A percentile compares a stretch with the other conserved stretches of the same genome.
Evolutionary conservation across 108 stramenopile species (phyloP).

Genomic region (Epithemia pelagica): DNA sequence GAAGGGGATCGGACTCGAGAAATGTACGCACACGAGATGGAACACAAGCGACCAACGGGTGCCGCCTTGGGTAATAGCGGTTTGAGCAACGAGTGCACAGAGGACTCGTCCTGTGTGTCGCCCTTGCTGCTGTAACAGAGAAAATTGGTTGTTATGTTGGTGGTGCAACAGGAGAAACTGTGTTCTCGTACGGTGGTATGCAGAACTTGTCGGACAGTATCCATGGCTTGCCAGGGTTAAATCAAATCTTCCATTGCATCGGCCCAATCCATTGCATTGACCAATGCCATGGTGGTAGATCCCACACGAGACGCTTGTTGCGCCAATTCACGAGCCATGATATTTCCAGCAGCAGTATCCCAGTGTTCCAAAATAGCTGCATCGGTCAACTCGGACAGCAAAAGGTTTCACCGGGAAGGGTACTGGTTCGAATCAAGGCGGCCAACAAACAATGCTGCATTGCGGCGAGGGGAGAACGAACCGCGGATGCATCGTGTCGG

Average conservation of each 20-base stretch:
- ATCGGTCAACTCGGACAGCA: constrained; percentile 62
- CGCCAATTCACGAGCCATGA: constrained; percentile 31
- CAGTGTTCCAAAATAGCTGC: constrained; percentile 38
- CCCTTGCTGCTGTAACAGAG: too few species aligned
- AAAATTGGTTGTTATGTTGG: too few species aligned
- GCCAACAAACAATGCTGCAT: constrained; percentile 66
- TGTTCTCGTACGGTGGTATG: constrained; percentile 19
- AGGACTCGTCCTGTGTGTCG: neutral
- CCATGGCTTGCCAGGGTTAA: constrained; percentile 28
- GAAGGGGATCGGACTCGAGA: constrained; percentile 58
- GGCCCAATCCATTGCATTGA: constrained; percentile 78
- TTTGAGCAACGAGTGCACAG: neutral
- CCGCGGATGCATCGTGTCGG: constrained; percentile 46
- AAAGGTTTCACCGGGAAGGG: constrained; percentile 50
- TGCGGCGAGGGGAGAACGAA: constrained; percentile 58
- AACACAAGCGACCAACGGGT: constrained; percentile 74
- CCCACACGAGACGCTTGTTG: constrained; percentile 35
- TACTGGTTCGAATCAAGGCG: constrained; percentile 62
- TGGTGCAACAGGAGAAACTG: constrained; percentile 19
- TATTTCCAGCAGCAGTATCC: constrained; percentile 27
- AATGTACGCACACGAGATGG: constrained; percentile 75
- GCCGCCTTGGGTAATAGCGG: constrained; percentile 53
- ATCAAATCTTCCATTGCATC: constrained; percentile 43
- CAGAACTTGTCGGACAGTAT: constrained; percentile 30
- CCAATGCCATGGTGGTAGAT: constrained; percentile 42